These are phyloP conservation scores for Talaromyces stipitatus DNA, from an alignment of 495 filamentous ascomycete species.

Conservation along the genomic window DNA sequence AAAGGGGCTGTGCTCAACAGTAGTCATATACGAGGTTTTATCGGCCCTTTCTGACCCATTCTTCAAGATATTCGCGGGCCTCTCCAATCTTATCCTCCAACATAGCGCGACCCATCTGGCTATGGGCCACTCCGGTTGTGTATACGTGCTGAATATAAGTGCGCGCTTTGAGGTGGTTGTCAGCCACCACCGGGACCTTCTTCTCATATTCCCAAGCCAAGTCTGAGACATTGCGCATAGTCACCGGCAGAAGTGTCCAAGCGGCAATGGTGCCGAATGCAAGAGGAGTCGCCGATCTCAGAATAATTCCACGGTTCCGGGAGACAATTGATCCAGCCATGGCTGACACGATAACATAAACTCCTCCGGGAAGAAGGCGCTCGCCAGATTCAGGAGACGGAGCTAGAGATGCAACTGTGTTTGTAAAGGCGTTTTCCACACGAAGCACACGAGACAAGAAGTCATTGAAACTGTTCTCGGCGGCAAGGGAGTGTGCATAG, in stretches of 20 bases:
- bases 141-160: constrained; percentile 60
- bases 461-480: constrained; percentile 71
- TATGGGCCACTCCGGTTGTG: constrained; percentile 63
- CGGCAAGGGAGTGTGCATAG: constrained; percentile 59
- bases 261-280: constrained; percentile 66
- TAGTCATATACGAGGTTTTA: constrained; percentile 14
- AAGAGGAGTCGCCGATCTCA: constrained; percentile 64
- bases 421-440: constrained; percentile 71
- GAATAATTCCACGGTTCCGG: constrained; percentile 73
- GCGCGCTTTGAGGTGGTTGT: constrained; percentile 62
- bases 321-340: constrained; percentile 89
- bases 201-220: constrained; percentile 87
- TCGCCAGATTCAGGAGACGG: constrained; percentile 76
- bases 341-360: constrained; percentile 85
- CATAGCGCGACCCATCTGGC: constrained; percentile 58
- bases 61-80: constrained; percentile 68
- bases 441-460: constrained; percentile 65
- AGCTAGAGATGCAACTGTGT: constrained; percentile 77
- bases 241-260: constrained; percentile 66
- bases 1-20: not conserved
- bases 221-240: constrained; percentile 76
- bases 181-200: constrained; percentile 67
- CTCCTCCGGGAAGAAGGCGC: constrained; percentile 70
- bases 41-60: constrained; percentile 84
- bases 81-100: constrained; percentile 70